Conservation (phyloP, 305 asterid species). For the Lippia alba region DNA sequence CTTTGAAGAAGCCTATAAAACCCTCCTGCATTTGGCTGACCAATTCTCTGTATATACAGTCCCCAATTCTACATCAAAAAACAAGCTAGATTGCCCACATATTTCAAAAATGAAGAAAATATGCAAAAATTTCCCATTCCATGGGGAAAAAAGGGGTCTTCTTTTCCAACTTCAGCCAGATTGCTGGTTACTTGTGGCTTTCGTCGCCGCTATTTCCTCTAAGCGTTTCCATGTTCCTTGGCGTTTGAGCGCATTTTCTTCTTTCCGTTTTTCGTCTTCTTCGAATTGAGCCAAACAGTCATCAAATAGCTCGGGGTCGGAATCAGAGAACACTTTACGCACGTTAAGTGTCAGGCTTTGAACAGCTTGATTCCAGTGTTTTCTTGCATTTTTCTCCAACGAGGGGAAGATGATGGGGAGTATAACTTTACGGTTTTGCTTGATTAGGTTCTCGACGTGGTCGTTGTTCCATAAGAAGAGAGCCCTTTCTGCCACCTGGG, state of each 20-base stretch:
- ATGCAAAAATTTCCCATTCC: background rate
- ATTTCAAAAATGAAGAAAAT: background rate
- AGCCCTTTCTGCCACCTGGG: constrained; percentile 66
- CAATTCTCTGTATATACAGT: constrained; percentile 58
- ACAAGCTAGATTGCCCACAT: background rate
- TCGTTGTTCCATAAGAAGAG: constrained; percentile 65
- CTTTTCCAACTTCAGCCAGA: too few relatives aligned
- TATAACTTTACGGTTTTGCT: constrained; percentile 55
- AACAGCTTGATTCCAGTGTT: constrained; percentile 65
- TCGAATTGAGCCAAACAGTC: constrained; percentile 74
- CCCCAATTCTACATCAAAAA: constrained; percentile 33
- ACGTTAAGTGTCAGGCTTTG: constrained; percentile 67
- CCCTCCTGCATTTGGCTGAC: constrained; percentile 48
- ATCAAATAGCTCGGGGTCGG: constrained; percentile 74
- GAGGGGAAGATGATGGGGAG: constrained; percentile 63
- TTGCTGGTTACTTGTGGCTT: constrained; percentile 32
- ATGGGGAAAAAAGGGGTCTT: background rate
- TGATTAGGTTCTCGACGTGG: constrained; percentile 57
- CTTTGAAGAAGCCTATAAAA: constrained; percentile 35
- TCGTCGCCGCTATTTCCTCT: constrained; percentile 72
- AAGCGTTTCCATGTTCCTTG: constrained; percentile 81
- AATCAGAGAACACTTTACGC: constrained; percentile 74
- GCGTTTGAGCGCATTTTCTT: constrained; percentile 60
- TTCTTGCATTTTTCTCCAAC: constrained; percentile 52
- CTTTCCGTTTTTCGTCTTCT: constrained; percentile 66